A percentile compares a stretch with the other conserved stretches of the same genome.
Conservation (phyloP, 2,329 filamentous ascomycete genomes). For the Trichoderma sp. region DNA sequence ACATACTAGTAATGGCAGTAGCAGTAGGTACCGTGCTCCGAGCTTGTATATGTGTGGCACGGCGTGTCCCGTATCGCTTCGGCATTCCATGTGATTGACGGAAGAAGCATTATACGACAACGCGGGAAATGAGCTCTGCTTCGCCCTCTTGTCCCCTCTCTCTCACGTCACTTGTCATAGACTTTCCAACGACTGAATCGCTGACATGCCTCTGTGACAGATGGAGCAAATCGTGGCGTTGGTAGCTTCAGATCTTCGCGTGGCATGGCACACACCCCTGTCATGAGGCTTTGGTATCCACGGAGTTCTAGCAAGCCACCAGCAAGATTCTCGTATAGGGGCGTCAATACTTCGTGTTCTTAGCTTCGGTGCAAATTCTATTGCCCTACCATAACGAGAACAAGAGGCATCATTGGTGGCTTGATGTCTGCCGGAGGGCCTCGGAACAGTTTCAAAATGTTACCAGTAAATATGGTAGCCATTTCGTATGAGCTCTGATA, state of each 20-base stretch:
- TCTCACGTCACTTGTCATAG: neutral
- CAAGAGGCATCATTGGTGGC: neutral
- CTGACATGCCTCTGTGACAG: neutral
- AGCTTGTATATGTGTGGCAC: neutral
- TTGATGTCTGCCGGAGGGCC: neutral
- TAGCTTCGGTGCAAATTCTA: neutral
- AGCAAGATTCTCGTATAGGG: neutral
- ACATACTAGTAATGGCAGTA: slow-evolving; percentile 1
- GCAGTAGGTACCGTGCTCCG: neutral
- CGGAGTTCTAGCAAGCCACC: neutral
- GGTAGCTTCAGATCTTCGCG: slow-evolving; percentile 32
- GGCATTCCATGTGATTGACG: slow-evolving; percentile 10
- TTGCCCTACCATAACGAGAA: neutral
- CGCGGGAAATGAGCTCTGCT: neutral
- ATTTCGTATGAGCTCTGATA: neutral
- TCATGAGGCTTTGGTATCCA: slow-evolving; percentile 13
- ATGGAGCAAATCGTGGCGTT: slow-evolving; percentile 30
- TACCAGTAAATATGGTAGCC: neutral
- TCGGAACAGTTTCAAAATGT: neutral
- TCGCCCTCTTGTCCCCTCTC: neutral
- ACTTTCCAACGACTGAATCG: neutral
- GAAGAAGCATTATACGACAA: neutral
- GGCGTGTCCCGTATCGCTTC: slow-evolving; percentile 9
- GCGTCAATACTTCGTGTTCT: slow-evolving; percentile 9
- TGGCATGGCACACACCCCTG: slow-evolving; percentile 29